Conservation (phyloP, 176 grass and related monocot genomes). For the Lolium perenne region DNA sequence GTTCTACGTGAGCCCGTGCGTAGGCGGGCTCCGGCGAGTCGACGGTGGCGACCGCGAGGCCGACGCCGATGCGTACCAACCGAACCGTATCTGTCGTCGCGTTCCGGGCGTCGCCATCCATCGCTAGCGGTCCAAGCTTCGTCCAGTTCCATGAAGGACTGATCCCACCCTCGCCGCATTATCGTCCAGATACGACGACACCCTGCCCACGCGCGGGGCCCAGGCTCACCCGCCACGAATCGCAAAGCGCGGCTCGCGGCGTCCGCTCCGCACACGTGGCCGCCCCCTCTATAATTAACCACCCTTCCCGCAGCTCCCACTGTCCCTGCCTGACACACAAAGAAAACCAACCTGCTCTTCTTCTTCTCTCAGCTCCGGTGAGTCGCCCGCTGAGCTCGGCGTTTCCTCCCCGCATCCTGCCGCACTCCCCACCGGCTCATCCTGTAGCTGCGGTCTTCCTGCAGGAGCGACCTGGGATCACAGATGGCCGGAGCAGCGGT, state of each 20-base stretch:
- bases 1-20: background rate
- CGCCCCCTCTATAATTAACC: conserved; percentile 35
- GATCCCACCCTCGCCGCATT: conserved; percentile 36
- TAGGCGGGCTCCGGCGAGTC: background rate
- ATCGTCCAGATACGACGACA: conserved; percentile 51
- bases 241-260: background rate
- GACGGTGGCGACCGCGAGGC: background rate
- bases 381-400: background rate
- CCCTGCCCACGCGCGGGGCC: conserved; percentile 27
- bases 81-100: background rate
- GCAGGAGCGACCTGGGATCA: conserved; percentile 47
- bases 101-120: background rate
- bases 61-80: background rate
- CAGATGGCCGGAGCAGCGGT: conserved; percentile 46
- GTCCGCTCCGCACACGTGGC: background rate
- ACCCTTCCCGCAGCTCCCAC: background rate
- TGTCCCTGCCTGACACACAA: background rate
- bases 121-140: background rate
- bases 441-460: background rate
- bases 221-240: conserved; percentile 30
- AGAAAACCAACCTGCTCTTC: background rate
- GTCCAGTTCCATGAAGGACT: background rate
- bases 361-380: background rate
- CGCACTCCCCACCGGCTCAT: background rate
- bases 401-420: background rate